A percentile compares a stretch with the other conserved stretches of the same genome.
Evolutionary conservation across 1,284 basidiomycete genomes (phyloP).

Genomic region (Trichosporon faecale): DNA sequence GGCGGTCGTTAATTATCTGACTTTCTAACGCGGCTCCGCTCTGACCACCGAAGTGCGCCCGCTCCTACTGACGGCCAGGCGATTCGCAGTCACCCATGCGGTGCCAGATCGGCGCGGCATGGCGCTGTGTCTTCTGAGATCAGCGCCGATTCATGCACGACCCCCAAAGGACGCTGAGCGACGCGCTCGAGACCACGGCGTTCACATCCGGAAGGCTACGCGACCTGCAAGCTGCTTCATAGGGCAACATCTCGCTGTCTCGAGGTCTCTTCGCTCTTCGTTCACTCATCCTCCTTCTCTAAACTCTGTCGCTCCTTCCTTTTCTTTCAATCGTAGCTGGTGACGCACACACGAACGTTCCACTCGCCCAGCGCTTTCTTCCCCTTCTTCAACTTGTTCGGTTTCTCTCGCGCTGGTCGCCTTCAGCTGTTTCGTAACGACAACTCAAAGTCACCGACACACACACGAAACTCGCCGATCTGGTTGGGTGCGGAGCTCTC

Average conservation of each 20-base stretch:
- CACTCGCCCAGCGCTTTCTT: background rate
- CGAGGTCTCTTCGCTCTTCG: background rate
- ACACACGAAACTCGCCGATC: background rate
- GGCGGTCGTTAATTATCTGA: background rate
- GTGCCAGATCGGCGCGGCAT: background rate
- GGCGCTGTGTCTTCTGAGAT: background rate
- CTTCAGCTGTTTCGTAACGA: background rate
- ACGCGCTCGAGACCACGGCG: background rate
- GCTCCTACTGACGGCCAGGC: background rate
- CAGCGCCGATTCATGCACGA: background rate
- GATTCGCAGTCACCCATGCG: background rate
- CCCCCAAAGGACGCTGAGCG: background rate
- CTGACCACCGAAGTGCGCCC: background rate
- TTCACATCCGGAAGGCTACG: background rate
- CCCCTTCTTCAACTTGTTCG: background rate
- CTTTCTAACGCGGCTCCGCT: background rate
- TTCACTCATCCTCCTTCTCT: background rate
- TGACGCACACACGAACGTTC: slow-evolving; percentile 9
- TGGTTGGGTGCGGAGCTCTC: background rate
- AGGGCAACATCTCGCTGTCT: background rate
- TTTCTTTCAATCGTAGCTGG: background rate
- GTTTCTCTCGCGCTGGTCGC: background rate
- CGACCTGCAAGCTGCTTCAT: background rate
- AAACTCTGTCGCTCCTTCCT: background rate
- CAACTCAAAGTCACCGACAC: background rate